A percentile compares a stretch with the other conserved stretches of the same genome.
Evolutionary conservation across 352 stramenopile species (phyloP).

Genomic region (Poterioochromonas sp.): DNA sequence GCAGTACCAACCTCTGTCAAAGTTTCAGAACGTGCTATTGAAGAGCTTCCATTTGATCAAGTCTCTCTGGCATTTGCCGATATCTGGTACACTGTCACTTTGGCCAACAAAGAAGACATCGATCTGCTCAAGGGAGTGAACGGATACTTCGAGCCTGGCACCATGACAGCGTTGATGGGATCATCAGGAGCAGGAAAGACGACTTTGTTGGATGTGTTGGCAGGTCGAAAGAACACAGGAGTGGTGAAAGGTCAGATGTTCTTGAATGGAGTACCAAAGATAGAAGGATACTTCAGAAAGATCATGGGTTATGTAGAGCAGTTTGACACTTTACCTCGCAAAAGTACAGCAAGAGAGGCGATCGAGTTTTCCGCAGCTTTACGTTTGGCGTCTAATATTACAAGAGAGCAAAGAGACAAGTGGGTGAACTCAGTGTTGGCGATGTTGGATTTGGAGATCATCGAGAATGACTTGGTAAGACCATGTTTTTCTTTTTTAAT

Average conservation of each 20-base stretch:
- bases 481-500: conserved; percentile 42
- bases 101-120: conserved; percentile 53
- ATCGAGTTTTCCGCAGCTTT: conserved; percentile 76
- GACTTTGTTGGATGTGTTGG: conserved; percentile 85
- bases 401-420: conserved; percentile 30
- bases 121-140: conserved; percentile 67
- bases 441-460: conserved; percentile 50
- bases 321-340: conserved; percentile 69
- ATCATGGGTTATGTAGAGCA: conserved; percentile 82
- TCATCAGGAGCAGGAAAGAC: conserved; percentile 71
- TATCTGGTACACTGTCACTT: conserved; percentile 51
- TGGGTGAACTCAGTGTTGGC: conserved; percentile 41
- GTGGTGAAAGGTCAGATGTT: conserved; percentile 67
- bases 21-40: too few species aligned
- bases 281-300: conserved; percentile 63
- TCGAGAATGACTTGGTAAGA: conserved; percentile 40
- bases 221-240: conserved; percentile 73
- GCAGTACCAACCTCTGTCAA: too few species aligned
- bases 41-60: conserved; percentile 26
- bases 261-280: conserved; percentile 72
- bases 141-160: conserved; percentile 50
- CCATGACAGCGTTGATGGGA: conserved; percentile 64
- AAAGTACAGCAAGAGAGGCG: conserved; percentile 70
- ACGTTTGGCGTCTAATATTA: conserved; percentile 50
- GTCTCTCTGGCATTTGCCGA: conserved; percentile 50